Evolutionary conservation across 257 asterid species (phyloP), one percentile per base, ranked within the genome.

Genomic region (Cordia subcordata): DNA sequence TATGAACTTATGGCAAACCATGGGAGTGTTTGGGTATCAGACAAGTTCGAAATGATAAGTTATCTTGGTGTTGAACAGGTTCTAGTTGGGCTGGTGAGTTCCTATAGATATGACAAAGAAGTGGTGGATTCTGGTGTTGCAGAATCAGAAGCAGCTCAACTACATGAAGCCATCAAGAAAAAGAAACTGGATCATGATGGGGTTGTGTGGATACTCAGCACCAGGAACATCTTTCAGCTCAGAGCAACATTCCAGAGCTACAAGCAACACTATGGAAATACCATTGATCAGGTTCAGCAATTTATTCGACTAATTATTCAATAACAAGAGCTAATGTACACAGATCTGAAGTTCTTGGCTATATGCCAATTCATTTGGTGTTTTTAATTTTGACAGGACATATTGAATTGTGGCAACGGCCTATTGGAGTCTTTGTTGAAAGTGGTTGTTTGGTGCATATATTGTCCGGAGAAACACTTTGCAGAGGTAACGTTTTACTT

Each of bases 381-480:
- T 53, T 21, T 60, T 18, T n/a, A n/a, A 8, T 14, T 32, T 54
- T 57, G 5, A n/a, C 80, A 86, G 94, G 92, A 82, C 55, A 76
- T 90, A 37, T 37, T 18, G 71, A 72, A 65, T 45, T 72, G 86
- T 44, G 92, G 90, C 23, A 70, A 81, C 63, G 79, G 82, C 67
- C 63, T 61, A 32, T 50, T 74, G 46, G 92, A 79, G 70, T 73
- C 81, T 11, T 49, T 82, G 22, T 33, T 82, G 80, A 81, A 79
- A 69, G 90, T 77, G 59, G 80, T 68, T 51, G 61, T 86, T 70
- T 71, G 85, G 91, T 86, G 94, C 86, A 62, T 84, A 13, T 82
- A 73, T 61, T 52, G 73, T 62, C 97, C 97, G 8, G 86, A 75
- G 73, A 84, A 77, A 61, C 97, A 90, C 85, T 90, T 84, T 64